Evolutionary conservation across 208 protist species (phyloP), one percentile per base, ranked within the genome.

Genomic region (Trypanosomatidae sp.): DNA sequence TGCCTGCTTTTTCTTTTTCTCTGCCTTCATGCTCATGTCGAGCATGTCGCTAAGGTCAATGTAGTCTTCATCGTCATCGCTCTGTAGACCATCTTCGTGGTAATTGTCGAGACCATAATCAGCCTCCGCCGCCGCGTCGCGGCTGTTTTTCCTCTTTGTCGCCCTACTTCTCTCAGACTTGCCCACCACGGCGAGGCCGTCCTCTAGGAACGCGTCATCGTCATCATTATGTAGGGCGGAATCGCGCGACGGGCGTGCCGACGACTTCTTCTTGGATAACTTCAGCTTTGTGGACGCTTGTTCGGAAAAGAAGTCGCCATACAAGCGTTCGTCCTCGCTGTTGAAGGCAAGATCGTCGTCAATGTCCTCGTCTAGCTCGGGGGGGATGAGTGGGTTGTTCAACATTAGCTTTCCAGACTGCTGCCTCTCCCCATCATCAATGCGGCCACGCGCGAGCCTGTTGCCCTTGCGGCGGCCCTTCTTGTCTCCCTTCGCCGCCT

Each of bases 281-380:
- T 62, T 69, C 28, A 53, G n/a, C 50, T 80, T 73, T 9, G 71
- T 12, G n/a, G 77, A 36, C 0, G 49, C 50, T 28, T 84, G 79
- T 33, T 81, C 25, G 19, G 69, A 49, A 62, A 97, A 97, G 55
- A 97, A 92, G 55, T 93, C 84, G 4, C 93, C 93, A 72, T 95
- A 97, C 64, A 92, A 79, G n/a, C 78, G 73, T 71, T 97, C 93
- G 64, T 97, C 93, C 41, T 97, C 93, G 69, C 91, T 95, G 76
- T 97, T 88, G 77, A 97, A 97, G 53, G 93, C 93, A 25, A 97
- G 79, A 44, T 97, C 93, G 69, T 97, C 93, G 70, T 97, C 91
- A 62, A 97, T 93, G 76, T 97, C 93, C 73, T 97, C 93, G 59
- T 97, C 93, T 17, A 95, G 43, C 46, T 97, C 88, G 13, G 87